Conservation (phyloP, 441 rosid genomes). For the Eruca vesicaria region DNA sequence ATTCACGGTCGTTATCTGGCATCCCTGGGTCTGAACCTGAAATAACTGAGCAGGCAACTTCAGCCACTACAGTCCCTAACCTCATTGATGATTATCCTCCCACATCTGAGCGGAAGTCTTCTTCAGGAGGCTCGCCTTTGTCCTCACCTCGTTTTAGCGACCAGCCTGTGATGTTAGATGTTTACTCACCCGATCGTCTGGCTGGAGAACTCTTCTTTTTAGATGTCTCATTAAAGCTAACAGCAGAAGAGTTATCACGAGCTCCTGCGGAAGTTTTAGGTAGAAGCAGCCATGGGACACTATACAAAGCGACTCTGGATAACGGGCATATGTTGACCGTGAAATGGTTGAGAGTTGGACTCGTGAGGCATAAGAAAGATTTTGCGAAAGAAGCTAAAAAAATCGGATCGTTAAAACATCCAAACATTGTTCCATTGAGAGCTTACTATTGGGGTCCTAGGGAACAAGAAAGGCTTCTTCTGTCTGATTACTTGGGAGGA, state of each 20-base stretch:
- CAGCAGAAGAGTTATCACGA: conserved; percentile 86
- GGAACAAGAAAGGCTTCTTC: conserved; percentile 93
- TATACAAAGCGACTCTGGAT: conserved; percentile 89
- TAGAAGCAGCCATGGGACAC: conserved; percentile 95
- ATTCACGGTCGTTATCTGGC: conserved; percentile 79
- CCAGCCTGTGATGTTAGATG: conserved; percentile 70
- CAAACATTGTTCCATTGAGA: conserved; percentile 71
- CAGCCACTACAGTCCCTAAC: conserved; percentile 50
- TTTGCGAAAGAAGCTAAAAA: conserved; percentile 82
- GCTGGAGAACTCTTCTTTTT: conserved; percentile 89
- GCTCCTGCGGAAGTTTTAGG: conserved; percentile 99
- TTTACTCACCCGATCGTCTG: conserved; percentile 87
- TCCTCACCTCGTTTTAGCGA: conserved; percentile 75
- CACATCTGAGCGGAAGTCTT: conserved; percentile 73
- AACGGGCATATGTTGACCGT: conserved; percentile 82
- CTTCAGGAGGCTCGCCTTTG: conserved; percentile 77
- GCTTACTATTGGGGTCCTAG: conserved; percentile 98
- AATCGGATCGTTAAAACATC: conserved; percentile 75
- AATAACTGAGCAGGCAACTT: conserved; percentile 58
- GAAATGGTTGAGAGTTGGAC: conserved; percentile 94
- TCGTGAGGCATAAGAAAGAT: conserved; percentile 87
- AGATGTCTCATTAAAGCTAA: conserved; percentile 69
- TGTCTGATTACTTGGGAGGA: conserved; percentile 75
- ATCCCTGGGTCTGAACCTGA: conserved; percentile 54
- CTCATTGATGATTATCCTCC: conserved; percentile 56